Evolutionary conservation across 257 asterid species (phyloP).

Genomic region (Verbena officinalis): DNA sequence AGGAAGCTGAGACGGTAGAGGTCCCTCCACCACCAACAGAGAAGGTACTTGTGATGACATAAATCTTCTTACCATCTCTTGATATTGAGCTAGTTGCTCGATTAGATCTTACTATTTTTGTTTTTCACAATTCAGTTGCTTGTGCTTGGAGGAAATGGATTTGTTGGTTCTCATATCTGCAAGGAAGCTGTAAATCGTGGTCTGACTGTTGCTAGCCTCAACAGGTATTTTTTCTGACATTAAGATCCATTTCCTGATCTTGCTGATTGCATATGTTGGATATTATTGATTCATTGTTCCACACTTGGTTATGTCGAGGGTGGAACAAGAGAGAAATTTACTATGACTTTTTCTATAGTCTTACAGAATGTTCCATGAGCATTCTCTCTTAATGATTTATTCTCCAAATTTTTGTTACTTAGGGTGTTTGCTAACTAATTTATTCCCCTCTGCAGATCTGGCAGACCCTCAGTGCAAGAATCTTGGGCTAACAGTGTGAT

Average conservation of each 20-base stretch:
- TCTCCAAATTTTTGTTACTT: conserved; percentile 10
- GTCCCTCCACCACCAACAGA: conserved; percentile 82
- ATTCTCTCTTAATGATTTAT: conserved; percentile 11
- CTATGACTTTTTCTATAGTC: background rate
- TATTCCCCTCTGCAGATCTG: conserved; percentile 65
- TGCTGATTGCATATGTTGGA: conserved; percentile 16
- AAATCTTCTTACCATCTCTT: conserved; percentile 6
- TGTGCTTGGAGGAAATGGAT: conserved; percentile 97
- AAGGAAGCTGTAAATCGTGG: conserved; percentile 86
- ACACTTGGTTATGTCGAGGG: too few species aligned
- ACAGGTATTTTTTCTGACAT: conserved; percentile 57
- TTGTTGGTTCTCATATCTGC: conserved; percentile 95
- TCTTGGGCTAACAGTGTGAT: conserved; percentile 75
- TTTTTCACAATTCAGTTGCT: conserved; percentile 62
- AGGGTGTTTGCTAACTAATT: conserved; percentile 27
- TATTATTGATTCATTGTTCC: background rate
- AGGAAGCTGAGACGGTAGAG: conserved; percentile 87
- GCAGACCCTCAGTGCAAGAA: conserved; percentile 75
- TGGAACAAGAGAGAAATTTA: too few species aligned
- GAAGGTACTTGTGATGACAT: conserved; percentile 53
- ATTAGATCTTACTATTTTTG: conserved; percentile 1
- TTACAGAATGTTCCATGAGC: background rate
- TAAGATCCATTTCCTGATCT: conserved; percentile 7
- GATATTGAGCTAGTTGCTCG: conserved; percentile 12
- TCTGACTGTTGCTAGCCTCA: conserved; percentile 81